Evolutionary conservation across 768 basidiomycete species (phyloP).

Genomic region (Boletus insuetus): DNA sequence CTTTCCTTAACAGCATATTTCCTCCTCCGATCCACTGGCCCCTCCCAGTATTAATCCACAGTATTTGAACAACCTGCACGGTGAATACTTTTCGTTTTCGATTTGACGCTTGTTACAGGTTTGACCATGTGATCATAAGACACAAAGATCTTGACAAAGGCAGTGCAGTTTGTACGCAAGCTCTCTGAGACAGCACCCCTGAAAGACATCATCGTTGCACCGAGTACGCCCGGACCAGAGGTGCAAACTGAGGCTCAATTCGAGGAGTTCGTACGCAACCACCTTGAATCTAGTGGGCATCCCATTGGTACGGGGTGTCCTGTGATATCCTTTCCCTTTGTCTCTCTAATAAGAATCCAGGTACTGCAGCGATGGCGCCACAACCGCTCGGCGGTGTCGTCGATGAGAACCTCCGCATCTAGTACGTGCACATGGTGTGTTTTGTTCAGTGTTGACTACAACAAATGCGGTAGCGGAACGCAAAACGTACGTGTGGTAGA

Average conservation of each 20-base stretch:
- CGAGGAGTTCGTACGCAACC: conserved; percentile 6
- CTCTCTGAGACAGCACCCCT: conserved; percentile 17
- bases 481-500: conserved; percentile 17
- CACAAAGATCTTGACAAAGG: conserved; percentile 17
- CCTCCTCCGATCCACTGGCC: conserved; percentile 11
- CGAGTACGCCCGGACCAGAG: conserved; percentile 20
- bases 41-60: conserved; percentile 13
- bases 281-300: not conserved
- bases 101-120: not conserved
- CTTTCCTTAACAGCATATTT: conserved; percentile 7
- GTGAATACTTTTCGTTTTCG: not conserved
- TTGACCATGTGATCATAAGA: conserved; percentile 5
- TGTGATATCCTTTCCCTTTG: not conserved
- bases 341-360: conserved; percentile 9
- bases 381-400: conserved; percentile 17
- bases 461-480: conserved; percentile 7
- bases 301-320: conserved; percentile 10
- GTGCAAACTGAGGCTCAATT: conserved; percentile 17
- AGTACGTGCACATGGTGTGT: not conserved
- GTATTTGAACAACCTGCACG: conserved; percentile 14
- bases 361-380: conserved; percentile 21
- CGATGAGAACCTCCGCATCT: conserved; percentile 13
- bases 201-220: conserved; percentile 13
- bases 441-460: not conserved
- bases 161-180: conserved; percentile 7